These are phyloP conservation scores for Trichosporon inkin DNA, from an alignment of 1,284 basidiomycete genomes.

Conservation along the genomic window DNA sequence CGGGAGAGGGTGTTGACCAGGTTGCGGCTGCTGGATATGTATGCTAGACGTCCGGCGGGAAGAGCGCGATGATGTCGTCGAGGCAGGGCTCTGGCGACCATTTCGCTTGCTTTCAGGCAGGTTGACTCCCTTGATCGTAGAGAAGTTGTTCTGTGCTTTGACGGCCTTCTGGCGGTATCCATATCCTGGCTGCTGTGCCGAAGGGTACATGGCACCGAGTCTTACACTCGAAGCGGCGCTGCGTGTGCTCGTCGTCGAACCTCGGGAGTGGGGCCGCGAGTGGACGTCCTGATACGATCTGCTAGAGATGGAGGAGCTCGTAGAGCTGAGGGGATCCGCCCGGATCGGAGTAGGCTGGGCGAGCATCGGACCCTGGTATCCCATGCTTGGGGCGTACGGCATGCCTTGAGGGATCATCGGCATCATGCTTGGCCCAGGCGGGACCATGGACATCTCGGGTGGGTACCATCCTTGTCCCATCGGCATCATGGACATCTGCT, in stretches of 20 bases:
- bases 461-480: slow-evolving; percentile 24
- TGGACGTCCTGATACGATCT: slow-evolving; percentile 41
- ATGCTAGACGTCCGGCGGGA: slow-evolving; percentile 38
- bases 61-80: slow-evolving; percentile 43
- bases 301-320: slow-evolving; percentile 44
- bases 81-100: slow-evolving; percentile 42
- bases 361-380: slow-evolving; percentile 20
- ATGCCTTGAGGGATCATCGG: slow-evolving; percentile 42
- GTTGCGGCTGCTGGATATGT: slow-evolving; percentile 31
- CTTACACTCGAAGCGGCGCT: slow-evolving; percentile 43
- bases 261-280: slow-evolving; percentile 44
- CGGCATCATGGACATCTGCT: slow-evolving; percentile 15
- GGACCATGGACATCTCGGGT: slow-evolving; percentile 22
- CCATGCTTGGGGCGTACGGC: slow-evolving; percentile 23
- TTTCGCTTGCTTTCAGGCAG: slow-evolving; percentile 22
- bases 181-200: slow-evolving; percentile 24
- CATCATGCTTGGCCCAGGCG: slow-evolving; percentile 25
- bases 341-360: slow-evolving; percentile 42
- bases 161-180: slow-evolving; percentile 42
- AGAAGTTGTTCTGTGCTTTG: slow-evolving; percentile 27
- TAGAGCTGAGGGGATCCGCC: slow-evolving; percentile 38
- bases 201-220: slow-evolving; percentile 42
- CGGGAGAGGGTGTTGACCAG: slow-evolving; percentile 43
- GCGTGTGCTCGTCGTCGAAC: slow-evolving; percentile 44
- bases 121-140: slow-evolving; percentile 12